Base-by-base conservation (phyloP, 2,329 filamentous ascomycete genomes). In the Laburnicola sp. region DNA sequence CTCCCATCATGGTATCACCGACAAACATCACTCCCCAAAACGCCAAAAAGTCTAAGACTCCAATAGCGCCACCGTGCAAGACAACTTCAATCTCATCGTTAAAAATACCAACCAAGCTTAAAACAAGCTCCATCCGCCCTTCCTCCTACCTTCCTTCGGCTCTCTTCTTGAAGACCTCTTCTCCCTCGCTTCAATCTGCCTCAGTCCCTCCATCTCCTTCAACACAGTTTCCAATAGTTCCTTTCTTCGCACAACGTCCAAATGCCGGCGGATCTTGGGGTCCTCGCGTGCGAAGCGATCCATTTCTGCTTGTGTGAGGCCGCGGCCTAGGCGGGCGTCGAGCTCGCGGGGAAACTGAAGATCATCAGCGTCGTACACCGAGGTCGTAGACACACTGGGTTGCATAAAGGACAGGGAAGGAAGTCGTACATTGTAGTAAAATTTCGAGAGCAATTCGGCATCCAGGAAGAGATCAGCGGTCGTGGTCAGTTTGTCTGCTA, bases 381-480 rank as follows among this genome's bases (percentile, higher is more conserved):
- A 16, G 3, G 3, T 22, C 3, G 10, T 9, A 26, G 26, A 37
- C 23, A 45, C 6, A n/a, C 23, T 31, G 25, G 8, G 26, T 50
- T 3, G 32, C 16, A 16, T 16, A 16, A 16, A 16, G 34, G 30
- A 37, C 11, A 22, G 25, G 6, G 21, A n/a, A 21, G 10, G 7
- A 21, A 10, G 27, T 23, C 69, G 58, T 64, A 74, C 71, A 69
- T 94, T 91, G 76, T 97, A 96, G 77, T 96, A 97, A 72, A 97
- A 99, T 68, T 99, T 96, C 2, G 89, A 93, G 16, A 99, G 83
- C 21, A 99, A 82, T 76, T 99, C 95, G 8, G 97, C 94, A 66
- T 99, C 97, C 27, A 99, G 82, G 80, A 99, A 99, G 0, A 99
- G 84, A 6, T 99, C 94, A 2, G 94, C 93, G 0, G 94, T 99